A percentile compares a stretch with the other conserved stretches of the same genome.
These are phyloP conservation scores for Plenodomus lindquistii DNA, from an alignment of 2,329 filamentous ascomycete species.

Conservation along the genomic window DNA sequence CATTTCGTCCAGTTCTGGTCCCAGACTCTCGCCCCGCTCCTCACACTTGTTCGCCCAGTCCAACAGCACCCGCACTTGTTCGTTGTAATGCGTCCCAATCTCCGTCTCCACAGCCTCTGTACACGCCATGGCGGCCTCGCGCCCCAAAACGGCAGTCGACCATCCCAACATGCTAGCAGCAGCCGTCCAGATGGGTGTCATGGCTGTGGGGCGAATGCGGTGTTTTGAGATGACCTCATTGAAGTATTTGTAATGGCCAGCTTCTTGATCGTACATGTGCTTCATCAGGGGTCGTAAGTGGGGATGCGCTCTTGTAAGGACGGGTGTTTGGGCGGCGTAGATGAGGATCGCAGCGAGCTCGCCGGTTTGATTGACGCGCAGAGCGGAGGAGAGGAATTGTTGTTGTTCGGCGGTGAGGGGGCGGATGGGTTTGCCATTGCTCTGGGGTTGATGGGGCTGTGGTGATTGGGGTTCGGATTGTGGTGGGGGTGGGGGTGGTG, in stretches of 20 bases:
- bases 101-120: constrained; percentile 98
- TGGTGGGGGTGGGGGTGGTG: constrained; percentile 8
- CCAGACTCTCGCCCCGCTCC: constrained; percentile 75
- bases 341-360: constrained; percentile 96
- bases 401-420: constrained; percentile 37
- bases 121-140: constrained; percentile 97
- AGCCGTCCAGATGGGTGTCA: constrained; percentile 87
- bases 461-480: constrained; percentile 3
- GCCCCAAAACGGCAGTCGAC: constrained; percentile 84
- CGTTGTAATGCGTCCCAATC: constrained; percentile 94
- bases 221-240: constrained; percentile 81
- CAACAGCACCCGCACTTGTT: constrained; percentile 79
- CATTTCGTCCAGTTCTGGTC: constrained; percentile 74
- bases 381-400: constrained; percentile 49
- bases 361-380: constrained; percentile 96
- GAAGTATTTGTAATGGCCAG: constrained; percentile 82
- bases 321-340: constrained; percentile 85
- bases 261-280: constrained; percentile 99
- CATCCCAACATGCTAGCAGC: constrained; percentile 83
- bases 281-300: constrained; percentile 89
- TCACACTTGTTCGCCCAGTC: constrained; percentile 81
- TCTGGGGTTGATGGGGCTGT: constrained; percentile 9
- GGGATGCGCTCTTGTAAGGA: constrained; percentile 77
- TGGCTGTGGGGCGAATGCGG: constrained; percentile 85
- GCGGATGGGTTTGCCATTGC: constrained; percentile 21